Base-by-base conservation (phyloP, 164 flowering plant species). In the Macadamia tetraphylla region DNA sequence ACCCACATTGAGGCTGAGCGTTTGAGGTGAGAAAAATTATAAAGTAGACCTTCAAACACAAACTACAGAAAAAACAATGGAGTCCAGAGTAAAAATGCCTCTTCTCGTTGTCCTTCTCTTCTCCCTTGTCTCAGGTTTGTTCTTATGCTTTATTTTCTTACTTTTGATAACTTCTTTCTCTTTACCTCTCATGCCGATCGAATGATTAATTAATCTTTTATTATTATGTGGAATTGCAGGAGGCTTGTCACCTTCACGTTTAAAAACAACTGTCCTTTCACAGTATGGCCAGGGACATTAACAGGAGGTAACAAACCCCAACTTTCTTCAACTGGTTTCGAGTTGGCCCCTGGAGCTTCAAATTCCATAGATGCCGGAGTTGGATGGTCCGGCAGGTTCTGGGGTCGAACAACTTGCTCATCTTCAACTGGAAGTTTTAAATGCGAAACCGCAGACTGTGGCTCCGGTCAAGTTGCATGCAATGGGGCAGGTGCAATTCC, bases 361-460 rank as follows among this genome's bases (percentile, higher is more conserved):
- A 0, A 9, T 0, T 4, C 73, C 1, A 0, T 79, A 0, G 17
- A 58, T 14, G 77, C 67, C 9, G 73, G 75, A 0, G 29, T 64
- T 0, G 55, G 49, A 9, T 84, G 82, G 84, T 72, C 77, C 0
- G 83, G 83, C 63, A 78, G 84, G 3, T 14, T 84, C 32, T 85
- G 84, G 86, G 87, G 74, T 32, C 70, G 86, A 0, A 70, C 74
- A 15, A 43, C 30, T 0, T 85, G 87, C 77, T 46, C 68, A 1
- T 46, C 68, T 1, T 55, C 62, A 6, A 32, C 51, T 29, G 81
- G 76, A 6, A 67, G 43, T 23, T 72, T 75, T 63, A 60, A 35
- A 1, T 85, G 84, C 44, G 67, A 9, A 6, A 78, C 81, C 1
- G 84, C 64, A 1, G 81, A 82, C 66, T 85, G 86, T 30, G 81